Percentiles rank a stretch among this genome's conserved stretches.
Conservation (phyloP, 108 stramenopile species). For the Skeletonema grethae region DNA sequence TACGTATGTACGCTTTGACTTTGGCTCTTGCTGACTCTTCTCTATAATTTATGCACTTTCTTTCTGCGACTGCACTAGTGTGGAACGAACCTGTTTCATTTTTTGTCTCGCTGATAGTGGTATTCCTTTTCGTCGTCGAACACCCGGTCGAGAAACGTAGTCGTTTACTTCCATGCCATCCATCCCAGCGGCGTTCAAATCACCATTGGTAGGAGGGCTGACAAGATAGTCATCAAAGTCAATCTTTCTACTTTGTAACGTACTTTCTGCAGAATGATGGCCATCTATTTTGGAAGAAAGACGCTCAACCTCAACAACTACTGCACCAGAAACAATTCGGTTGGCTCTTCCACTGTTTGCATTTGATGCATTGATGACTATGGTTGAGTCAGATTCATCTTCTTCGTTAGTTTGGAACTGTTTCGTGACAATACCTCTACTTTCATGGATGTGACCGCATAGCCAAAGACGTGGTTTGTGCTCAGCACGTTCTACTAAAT, state of each 20-base stretch:
- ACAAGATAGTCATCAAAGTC: slow-evolving; percentile 9
- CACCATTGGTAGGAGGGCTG: neutral
- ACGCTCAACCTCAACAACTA: slow-evolving; percentile 53
- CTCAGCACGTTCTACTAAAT: slow-evolving; percentile 41
- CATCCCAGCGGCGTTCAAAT: slow-evolving; percentile 14
- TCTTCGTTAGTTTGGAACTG: slow-evolving; percentile 37
- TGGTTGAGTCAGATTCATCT: slow-evolving; percentile 36
- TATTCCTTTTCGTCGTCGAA: slow-evolving; percentile 38
- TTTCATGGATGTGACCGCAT: slow-evolving; percentile 83
- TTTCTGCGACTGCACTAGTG: neutral
- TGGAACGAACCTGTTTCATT: slow-evolving; percentile 15
- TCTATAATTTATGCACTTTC: neutral
- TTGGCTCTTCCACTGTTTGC: slow-evolving; percentile 74
- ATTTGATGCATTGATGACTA: slow-evolving; percentile 78
- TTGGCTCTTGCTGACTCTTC: neutral
- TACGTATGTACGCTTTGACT: neutral
- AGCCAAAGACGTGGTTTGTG: slow-evolving; percentile 62
- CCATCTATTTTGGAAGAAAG: slow-evolving; percentile 10
- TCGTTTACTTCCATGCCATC: slow-evolving; percentile 23
- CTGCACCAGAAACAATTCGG: slow-evolving; percentile 58
- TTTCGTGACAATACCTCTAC: slow-evolving; percentile 46
- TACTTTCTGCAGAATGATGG: slow-evolving; percentile 22
- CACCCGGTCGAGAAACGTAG: slow-evolving; percentile 34
- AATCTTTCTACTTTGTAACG: slow-evolving; percentile 9
- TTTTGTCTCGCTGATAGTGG: slow-evolving; percentile 25